Conservation (phyloP, 2,329 filamentous ascomycete genomes). For the Microdochium nivale region DNA sequence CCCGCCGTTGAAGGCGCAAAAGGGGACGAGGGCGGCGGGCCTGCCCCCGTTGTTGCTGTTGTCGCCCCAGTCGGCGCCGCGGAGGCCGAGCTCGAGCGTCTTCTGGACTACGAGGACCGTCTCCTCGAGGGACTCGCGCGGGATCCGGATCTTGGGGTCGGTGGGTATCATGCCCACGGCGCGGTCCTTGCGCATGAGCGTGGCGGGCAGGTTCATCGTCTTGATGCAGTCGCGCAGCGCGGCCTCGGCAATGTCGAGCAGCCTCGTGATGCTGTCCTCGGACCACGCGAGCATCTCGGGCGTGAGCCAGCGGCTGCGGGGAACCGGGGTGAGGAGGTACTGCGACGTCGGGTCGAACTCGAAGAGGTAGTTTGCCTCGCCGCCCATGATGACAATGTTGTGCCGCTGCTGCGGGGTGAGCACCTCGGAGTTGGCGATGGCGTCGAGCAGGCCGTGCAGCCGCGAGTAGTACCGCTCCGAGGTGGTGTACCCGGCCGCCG, state of each 20-base stretch:
- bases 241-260: slow-evolving; percentile 85
- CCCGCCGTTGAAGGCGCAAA: slow-evolving; percentile 96
- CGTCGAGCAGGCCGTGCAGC: slow-evolving; percentile 78
- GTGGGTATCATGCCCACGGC: slow-evolving; percentile 71
- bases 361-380: slow-evolving; percentile 94
- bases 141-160: slow-evolving; percentile 56
- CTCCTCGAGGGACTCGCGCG: slow-evolving; percentile 86
- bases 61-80: slow-evolving; percentile 27
- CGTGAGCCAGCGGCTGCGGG: slow-evolving; percentile 61
- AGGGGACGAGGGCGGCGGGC: slow-evolving; percentile 51
- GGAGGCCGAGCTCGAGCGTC: slow-evolving; percentile 72
- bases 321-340: slow-evolving; percentile 60
- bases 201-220: slow-evolving; percentile 70
- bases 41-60: slow-evolving; percentile 13
- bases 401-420: slow-evolving; percentile 61
- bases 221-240: slow-evolving; percentile 75
- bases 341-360: slow-evolving; percentile 59
- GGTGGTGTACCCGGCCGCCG: slow-evolving; percentile 89
- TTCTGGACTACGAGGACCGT: slow-evolving; percentile 92
- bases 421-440: slow-evolving; percentile 50
- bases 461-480: slow-evolving; percentile 79
- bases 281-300: slow-evolving; percentile 72
- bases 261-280: slow-evolving; percentile 63
- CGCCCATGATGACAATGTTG: slow-evolving; percentile 85
- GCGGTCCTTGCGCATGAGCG: slow-evolving; percentile 78